Conservation (phyloP, 2,329 filamentous ascomycete species). For the Sclerotinia trifoliorum region DNA sequence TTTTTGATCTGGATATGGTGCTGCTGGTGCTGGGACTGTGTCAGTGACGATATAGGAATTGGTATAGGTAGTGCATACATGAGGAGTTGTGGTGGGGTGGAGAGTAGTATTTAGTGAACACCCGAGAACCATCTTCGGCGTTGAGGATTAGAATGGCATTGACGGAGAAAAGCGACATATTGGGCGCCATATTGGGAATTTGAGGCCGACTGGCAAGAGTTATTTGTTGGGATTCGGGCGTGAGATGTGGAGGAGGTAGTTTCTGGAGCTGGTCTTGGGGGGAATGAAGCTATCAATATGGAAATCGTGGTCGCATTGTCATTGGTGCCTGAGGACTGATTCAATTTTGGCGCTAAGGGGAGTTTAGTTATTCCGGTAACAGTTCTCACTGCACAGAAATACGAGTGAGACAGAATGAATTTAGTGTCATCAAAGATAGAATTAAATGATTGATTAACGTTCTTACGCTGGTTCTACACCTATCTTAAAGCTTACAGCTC, state of each 20-base stretch:
- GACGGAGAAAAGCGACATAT: slow-evolving; percentile 73
- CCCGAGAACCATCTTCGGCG: slow-evolving; percentile 83
- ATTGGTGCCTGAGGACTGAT: slow-evolving; percentile 8
- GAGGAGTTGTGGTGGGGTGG: slow-evolving; percentile 57
- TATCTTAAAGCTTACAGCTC: background rate
- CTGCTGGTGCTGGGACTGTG: slow-evolving; percentile 44
- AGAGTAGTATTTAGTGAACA: slow-evolving; percentile 92
- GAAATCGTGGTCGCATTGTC: slow-evolving; percentile 23
- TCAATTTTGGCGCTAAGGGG: background rate
- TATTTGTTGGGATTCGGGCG: background rate
- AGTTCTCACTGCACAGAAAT: too few species aligned
- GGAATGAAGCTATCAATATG: slow-evolving; percentile 18
- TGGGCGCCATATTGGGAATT: slow-evolving; percentile 61
- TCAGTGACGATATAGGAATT: slow-evolving; percentile 49
- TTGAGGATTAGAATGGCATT: slow-evolving; percentile 77
- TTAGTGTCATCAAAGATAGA: too few species aligned
- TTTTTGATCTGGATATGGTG: slow-evolving; percentile 85
- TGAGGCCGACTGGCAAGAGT: slow-evolving; percentile 9
- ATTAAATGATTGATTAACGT: background rate
- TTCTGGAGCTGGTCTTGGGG: slow-evolving; percentile 4
- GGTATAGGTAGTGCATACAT: slow-evolving; percentile 36
- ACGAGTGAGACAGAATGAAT: background rate
- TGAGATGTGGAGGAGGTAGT: background rate
- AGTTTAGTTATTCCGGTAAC: background rate
- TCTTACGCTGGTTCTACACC: background rate